Evolutionary conservation across 2,329 filamentous ascomycete species (phyloP).

Genomic region (Colletotrichum chlorophyti): DNA sequence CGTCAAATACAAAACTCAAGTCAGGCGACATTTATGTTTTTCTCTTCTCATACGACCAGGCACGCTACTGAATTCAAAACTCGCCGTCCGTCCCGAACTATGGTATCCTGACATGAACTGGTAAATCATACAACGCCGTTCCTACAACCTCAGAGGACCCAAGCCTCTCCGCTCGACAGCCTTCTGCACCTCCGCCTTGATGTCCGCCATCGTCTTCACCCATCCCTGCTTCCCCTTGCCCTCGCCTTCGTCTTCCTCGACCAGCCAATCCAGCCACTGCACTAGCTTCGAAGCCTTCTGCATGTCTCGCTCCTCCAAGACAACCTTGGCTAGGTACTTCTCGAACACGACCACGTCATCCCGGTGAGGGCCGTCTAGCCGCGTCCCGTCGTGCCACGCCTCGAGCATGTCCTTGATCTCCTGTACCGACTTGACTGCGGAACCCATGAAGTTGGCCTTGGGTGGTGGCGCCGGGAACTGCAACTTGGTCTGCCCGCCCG

Average conservation of each 20-base stretch:
- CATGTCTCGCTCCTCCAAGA: constrained; percentile 79
- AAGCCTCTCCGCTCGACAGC: constrained; percentile 65
- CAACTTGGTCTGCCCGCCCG: constrained; percentile 49
- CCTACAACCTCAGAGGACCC: constrained; percentile 57
- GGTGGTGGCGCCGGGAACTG: constrained; percentile 53
- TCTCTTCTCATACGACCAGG: background rate
- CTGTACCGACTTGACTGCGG: constrained; percentile 46
- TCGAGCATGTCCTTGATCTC: constrained; percentile 78
- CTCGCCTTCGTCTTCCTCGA: constrained; percentile 53
- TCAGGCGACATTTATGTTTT: background rate
- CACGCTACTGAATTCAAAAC: background rate
- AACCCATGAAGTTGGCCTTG: constrained; percentile 53
- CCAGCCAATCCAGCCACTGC: constrained; percentile 69
- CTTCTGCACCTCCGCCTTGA: constrained; percentile 59
- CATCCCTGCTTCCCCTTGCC: constrained; percentile 51
- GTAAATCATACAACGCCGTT: background rate
- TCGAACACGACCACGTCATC: constrained; percentile 80
- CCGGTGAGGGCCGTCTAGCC: constrained; percentile 75
- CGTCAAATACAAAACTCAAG: background rate
- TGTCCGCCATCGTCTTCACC: constrained; percentile 48
- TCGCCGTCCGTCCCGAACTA: background rate
- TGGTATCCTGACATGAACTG: constrained; percentile 19
- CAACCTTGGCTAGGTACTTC: constrained; percentile 74
- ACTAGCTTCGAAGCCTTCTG: constrained; percentile 75
- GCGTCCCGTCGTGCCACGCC: constrained; percentile 79